Evolutionary conservation across 768 basidiomycete species (phyloP).

Genomic region (Naganishia onofrii): DNA sequence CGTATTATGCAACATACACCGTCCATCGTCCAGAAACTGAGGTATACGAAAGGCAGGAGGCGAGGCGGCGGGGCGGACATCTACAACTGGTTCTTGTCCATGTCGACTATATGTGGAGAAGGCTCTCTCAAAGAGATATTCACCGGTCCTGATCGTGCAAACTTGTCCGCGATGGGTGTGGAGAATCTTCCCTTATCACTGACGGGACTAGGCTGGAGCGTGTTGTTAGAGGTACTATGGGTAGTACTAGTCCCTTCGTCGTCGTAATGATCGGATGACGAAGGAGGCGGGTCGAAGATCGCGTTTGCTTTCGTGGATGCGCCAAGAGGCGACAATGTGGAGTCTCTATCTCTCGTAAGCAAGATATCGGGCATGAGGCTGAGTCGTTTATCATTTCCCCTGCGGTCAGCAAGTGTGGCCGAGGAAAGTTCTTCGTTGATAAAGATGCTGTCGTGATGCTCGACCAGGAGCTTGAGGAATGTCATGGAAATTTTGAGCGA

Average conservation of each 20-base stretch:
- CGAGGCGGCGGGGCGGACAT: too few species aligned
- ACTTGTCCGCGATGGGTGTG: slow-evolving; percentile 33
- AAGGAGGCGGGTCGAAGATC: neutral
- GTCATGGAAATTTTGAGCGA: slow-evolving; percentile 46
- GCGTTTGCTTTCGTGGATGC: slow-evolving; percentile 1
- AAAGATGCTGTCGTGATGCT: slow-evolving; percentile 40
- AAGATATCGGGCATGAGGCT: slow-evolving; percentile 16
- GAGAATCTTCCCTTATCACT: slow-evolving; percentile 13
- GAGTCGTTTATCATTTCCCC: slow-evolving; percentile 12
- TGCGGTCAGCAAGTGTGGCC: slow-evolving; percentile 11
- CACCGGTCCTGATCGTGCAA: slow-evolving; percentile 26
- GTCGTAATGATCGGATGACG: neutral
- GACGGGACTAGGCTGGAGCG: neutral
- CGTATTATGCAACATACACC: too few species aligned
- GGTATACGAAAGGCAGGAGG: too few species aligned
- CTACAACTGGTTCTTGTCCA: neutral
- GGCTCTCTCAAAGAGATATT: slow-evolving; percentile 25
- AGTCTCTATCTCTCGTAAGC: slow-evolving; percentile 4
- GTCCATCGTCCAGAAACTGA: too few species aligned
- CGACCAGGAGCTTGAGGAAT: slow-evolving; percentile 43
- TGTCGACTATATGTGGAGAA: slow-evolving; percentile 3
- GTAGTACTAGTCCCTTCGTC: neutral
- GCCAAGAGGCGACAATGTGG: neutral
- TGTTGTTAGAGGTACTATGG: neutral
- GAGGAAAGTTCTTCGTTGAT: neutral